A percentile compares a stretch with the other conserved stretches of the same genome.
These are phyloP conservation scores for Cryptosporidium andersoni DNA, from an alignment of 169 alveolate genomes.

Conservation along the genomic window DNA sequence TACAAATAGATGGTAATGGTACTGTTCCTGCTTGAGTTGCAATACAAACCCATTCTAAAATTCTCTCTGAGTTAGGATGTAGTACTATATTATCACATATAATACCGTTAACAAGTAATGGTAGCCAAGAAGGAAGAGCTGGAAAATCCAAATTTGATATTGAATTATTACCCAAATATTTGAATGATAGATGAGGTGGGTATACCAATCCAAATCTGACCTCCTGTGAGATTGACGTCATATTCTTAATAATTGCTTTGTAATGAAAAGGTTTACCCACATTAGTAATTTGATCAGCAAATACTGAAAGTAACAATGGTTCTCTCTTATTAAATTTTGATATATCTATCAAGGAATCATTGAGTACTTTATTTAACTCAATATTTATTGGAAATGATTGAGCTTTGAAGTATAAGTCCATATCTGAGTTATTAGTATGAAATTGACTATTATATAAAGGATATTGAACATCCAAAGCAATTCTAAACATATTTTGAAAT, in stretches of 20 bases:
- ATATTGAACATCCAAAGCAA: too few species aligned
- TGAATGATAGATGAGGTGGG: conserved; percentile 25
- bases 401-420: too few species aligned
- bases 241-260: conserved; percentile 38
- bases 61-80: conserved; percentile 19
- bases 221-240: conserved; percentile 25
- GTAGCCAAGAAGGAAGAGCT: conserved; percentile 43
- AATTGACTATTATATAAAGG: too few species aligned
- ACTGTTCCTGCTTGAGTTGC: conserved; percentile 64
- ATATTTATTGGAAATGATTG: conserved; percentile 41
- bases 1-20: conserved; percentile 37
- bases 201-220: conserved; percentile 20
- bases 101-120: conserved; percentile 47
- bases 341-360: conserved; percentile 10
- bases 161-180: not conserved
- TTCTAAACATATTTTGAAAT: too few species aligned
- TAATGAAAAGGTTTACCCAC: conserved; percentile 30
- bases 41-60: conserved; percentile 24
- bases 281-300: not conserved
- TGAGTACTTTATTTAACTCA: not conserved
- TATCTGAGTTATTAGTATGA: too few species aligned
- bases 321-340: not conserved
- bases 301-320: conserved; percentile 27
- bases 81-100: conserved; percentile 8
- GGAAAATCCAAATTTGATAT: not conserved